Evolutionary conservation across 345 rosid species (phyloP).

Genomic region (Noccaea caerulescens): DNA sequence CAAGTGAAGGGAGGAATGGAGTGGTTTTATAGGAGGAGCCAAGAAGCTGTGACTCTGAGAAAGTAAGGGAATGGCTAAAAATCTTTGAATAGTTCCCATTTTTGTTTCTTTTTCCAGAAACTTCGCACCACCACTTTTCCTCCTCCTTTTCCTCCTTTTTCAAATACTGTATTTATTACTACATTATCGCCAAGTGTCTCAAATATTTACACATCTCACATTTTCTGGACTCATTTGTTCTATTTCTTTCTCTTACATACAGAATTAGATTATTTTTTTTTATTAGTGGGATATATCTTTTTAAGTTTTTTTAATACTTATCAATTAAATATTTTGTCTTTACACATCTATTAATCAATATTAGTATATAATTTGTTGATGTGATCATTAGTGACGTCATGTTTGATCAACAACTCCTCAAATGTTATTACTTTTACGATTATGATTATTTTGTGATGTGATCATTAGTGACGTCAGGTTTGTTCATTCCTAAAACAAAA

Average conservation of each 20-base stretch:
- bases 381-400: not conserved
- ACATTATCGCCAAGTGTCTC: not conserved
- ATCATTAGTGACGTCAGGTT: not conserved
- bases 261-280: no score
- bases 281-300: no score
- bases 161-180: not conserved
- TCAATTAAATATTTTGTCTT: no score
- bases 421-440: no score
- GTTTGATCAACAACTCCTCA: not conserved
- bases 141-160: not conserved
- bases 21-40: slow-evolving; percentile 27
- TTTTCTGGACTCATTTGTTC: not conserved
- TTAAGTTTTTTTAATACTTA: no score
- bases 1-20: not conserved
- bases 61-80: not conserved
- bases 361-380: not conserved
- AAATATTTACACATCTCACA: not conserved
- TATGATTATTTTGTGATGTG: not conserved
- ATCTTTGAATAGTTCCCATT: slow-evolving; percentile 18
- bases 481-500: not conserved
- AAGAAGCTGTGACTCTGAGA: no score
- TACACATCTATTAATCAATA: no score
- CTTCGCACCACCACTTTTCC: slow-evolving; percentile 21
- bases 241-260: not conserved
- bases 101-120: not conserved